These are phyloP conservation scores for Cladorrhinum sp. DNA, from an alignment of 2,329 filamentous ascomycete genomes.

Conservation along the genomic window DNA sequence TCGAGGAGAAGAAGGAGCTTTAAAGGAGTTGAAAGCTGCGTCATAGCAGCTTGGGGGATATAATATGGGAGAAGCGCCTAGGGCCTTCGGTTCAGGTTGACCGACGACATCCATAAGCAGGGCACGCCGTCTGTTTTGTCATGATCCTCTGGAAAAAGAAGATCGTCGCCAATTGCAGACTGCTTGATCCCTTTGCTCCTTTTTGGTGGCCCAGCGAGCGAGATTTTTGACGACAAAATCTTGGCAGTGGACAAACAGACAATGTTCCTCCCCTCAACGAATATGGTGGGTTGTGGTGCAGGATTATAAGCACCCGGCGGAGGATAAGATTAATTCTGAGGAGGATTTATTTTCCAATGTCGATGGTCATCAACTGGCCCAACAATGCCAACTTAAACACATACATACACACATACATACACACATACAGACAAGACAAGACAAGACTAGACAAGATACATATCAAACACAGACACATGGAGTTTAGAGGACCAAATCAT, in stretches of 20 bases:
- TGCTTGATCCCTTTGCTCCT: neutral
- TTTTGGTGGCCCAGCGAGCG: slow-evolving; percentile 7
- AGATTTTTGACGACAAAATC: slow-evolving; percentile 7
- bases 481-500: neutral
- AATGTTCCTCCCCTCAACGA: slow-evolving; percentile 21
- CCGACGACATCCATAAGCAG: slow-evolving; percentile 1
- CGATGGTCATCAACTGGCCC: slow-evolving; percentile 26
- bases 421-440: slow-evolving; percentile 6
- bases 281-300: slow-evolving; percentile 22
- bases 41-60: slow-evolving; percentile 1
- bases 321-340: slow-evolving; percentile 13
- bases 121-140: slow-evolving; percentile 9
- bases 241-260: slow-evolving; percentile 11
- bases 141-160: neutral
- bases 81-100: slow-evolving; percentile 7
- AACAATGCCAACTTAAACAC: slow-evolving; percentile 16
- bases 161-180: neutral
- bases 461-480: slow-evolving; percentile 10
- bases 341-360: slow-evolving; percentile 13
- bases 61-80: slow-evolving; percentile 17
- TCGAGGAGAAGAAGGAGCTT: slow-evolving; percentile 50
- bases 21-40: slow-evolving; percentile 30
- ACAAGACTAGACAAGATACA: too few species aligned
- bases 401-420: neutral
- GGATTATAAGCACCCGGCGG: slow-evolving; percentile 18